phyloP scores from a whole-genome alignment of 192 early-diverging fungal genomes.

The Backusella psychrophila region DNA sequence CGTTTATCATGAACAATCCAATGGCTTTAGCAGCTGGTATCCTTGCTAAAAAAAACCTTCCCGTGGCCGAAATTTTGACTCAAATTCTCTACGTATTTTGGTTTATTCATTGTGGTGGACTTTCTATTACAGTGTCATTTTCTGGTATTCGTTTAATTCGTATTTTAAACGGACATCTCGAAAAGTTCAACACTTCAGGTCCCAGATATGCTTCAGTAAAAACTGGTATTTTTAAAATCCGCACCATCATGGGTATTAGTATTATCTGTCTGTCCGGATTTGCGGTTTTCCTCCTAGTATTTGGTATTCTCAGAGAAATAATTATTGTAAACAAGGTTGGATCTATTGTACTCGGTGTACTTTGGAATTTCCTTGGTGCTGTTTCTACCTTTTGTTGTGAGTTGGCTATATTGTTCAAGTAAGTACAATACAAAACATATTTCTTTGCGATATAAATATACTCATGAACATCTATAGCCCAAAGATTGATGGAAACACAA shows the following conservation, averaged over 20 bases:
- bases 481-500: slow-evolving; percentile 1
- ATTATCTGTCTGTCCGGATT: slow-evolving; percentile 21
- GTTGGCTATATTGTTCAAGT: slow-evolving; percentile 28
- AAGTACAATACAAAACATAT: neutral
- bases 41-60: slow-evolving; percentile 6
- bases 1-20: slow-evolving; percentile 27
- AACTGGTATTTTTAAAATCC: slow-evolving; percentile 30
- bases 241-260: slow-evolving; percentile 20
- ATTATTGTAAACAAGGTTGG: slow-evolving; percentile 26
- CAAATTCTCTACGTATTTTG: slow-evolving; percentile 27
- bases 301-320: slow-evolving; percentile 26
- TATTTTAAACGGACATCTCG: slow-evolving; percentile 17
- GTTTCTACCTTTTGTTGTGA: slow-evolving; percentile 25
- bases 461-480: slow-evolving; percentile 3
- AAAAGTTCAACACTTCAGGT: slow-evolving; percentile 15
- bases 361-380: slow-evolving; percentile 29
- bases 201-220: slow-evolving; percentile 16
- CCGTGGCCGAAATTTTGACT: slow-evolving; percentile 15
- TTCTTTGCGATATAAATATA: neutral
- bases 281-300: slow-evolving; percentile 30
- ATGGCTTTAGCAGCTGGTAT: slow-evolving; percentile 24
- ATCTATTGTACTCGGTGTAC: slow-evolving; percentile 16
- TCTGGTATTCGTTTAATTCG: slow-evolving; percentile 18
- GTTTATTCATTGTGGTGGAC: slow-evolving; percentile 23
- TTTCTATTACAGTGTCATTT: slow-evolving; percentile 12